phyloP scores from a whole-genome alignment of 805 yeast genomes.

The Starmerella scarabaei region DNA sequence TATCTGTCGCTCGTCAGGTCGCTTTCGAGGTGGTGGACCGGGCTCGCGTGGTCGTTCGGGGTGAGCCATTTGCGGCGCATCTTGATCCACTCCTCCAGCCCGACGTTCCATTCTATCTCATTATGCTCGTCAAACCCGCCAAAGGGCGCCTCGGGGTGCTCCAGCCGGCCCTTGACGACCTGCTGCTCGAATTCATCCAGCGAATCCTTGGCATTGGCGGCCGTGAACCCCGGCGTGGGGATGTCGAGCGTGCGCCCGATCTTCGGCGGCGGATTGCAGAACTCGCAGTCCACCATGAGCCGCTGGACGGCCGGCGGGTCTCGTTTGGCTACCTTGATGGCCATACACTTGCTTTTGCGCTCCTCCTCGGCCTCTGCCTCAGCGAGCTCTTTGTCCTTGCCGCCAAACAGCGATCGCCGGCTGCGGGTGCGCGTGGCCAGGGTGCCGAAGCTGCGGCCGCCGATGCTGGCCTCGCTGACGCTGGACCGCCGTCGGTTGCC shows the following conservation, averaged over 20 bases:
- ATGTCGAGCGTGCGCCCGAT: constrained; percentile 17
- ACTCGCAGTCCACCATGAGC: constrained; percentile 24
- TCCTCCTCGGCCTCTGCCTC: constrained; percentile 18
- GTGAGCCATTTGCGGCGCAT: constrained; percentile 55
- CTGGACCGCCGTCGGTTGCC: constrained; percentile 1
- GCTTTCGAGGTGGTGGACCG: constrained; percentile 19
- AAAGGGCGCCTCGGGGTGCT: constrained; percentile 8
- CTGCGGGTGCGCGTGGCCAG: constrained; percentile 13
- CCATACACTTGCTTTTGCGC: constrained; percentile 21
- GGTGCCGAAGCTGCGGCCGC: constrained; percentile 7
- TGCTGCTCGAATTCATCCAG: constrained; percentile 6
- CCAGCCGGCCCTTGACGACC: background rate
- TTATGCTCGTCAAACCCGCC: constrained; percentile 18
- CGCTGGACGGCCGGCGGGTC: constrained; percentile 23
- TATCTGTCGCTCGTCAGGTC: constrained; percentile 26
- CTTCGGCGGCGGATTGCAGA: constrained; percentile 23
- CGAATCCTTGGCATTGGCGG: constrained; percentile 9
- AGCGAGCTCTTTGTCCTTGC: constrained; percentile 4
- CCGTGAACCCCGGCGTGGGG: constrained; percentile 16
- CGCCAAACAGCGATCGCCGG: constrained; percentile 12
- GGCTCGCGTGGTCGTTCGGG: constrained; percentile 19
- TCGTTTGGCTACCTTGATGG: constrained; percentile 22
- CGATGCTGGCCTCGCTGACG: background rate
- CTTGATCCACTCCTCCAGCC: constrained; percentile 53
- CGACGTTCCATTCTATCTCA: constrained; percentile 37